Conservation (phyloP, 2,329 filamentous ascomycete genomes). For the Apiospora hydei region DNA sequence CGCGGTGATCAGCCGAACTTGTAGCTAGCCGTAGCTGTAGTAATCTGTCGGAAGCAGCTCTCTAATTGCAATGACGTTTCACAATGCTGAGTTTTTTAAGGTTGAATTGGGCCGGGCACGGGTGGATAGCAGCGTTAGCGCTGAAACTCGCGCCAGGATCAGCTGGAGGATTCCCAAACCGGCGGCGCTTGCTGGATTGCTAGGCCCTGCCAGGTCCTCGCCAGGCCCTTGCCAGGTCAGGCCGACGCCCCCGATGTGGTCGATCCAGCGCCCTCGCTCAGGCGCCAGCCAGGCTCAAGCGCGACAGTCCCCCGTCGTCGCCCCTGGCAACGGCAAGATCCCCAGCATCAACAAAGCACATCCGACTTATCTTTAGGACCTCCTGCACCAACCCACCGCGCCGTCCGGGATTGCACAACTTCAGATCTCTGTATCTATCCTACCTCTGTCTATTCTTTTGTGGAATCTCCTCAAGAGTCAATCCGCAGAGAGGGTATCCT, state of each 20-base stretch:
- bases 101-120: slow-evolving; percentile 10
- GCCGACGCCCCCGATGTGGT: background rate
- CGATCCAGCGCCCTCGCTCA: slow-evolving; percentile 10
- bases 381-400: slow-evolving; percentile 17
- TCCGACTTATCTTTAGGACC: slow-evolving; percentile 15
- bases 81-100: slow-evolving; percentile 9
- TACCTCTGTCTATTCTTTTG: slow-evolving; percentile 18
- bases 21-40: background rate
- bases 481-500: background rate
- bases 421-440: slow-evolving; percentile 20
- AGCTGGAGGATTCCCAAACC: slow-evolving; percentile 8
- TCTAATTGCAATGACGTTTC: background rate
- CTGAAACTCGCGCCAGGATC: slow-evolving; percentile 19
- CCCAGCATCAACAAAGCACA: slow-evolving; percentile 5
- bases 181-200: background rate
- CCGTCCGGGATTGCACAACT: slow-evolving; percentile 19
- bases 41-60: slow-evolving; percentile 3
- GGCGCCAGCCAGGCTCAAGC: slow-evolving; percentile 1
- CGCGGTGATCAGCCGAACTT: background rate
- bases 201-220: background rate
- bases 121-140: slow-evolving; percentile 14
- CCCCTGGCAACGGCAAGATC: background rate
- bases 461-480: slow-evolving; percentile 7
- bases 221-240: background rate
- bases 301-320: background rate